Percentiles rank a stretch among this genome's conserved stretches.
Conservation (phyloP, 2,329 filamentous ascomycete species). For the Leptosphaerulina australis region DNA sequence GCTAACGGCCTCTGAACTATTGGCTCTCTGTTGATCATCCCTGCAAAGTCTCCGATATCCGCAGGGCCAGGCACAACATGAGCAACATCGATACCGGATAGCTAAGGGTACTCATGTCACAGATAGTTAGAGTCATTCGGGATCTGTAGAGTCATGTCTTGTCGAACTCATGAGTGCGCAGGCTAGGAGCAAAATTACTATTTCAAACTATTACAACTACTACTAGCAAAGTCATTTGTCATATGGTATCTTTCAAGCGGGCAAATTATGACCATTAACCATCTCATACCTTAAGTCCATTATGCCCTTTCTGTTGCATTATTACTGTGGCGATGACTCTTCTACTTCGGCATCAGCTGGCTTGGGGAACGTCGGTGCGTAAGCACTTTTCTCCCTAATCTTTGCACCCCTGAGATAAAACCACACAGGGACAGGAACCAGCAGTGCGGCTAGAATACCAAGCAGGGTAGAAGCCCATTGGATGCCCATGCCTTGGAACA, state of each 20-base stretch:
- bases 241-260: neutral
- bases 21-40: conserved; percentile 1
- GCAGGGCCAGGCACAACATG: conserved; percentile 21
- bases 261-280: neutral
- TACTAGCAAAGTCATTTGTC: neutral
- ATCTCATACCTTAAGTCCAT: neutral
- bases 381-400: conserved; percentile 53
- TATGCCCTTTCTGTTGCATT: neutral
- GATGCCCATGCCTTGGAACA: conserved; percentile 61
- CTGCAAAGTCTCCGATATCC: conserved; percentile 7
- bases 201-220: neutral
- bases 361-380: conserved; percentile 47
- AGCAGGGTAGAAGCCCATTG: conserved; percentile 55
- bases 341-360: conserved; percentile 17
- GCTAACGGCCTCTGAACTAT: conserved; percentile 15
- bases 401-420: conserved; percentile 53
- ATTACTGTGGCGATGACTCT: conserved; percentile 5
- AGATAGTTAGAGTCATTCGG: neutral
- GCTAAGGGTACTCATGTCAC: conserved; percentile 32
- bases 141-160: neutral
- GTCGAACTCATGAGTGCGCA: too few species aligned
- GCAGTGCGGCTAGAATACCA: conserved; percentile 51
- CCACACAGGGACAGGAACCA: conserved; percentile 55
- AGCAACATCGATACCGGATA: conserved; percentile 29
- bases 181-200: too few species aligned